Conservation (phyloP, 257 asterid species). For the Coffea eugenioides region DNA sequence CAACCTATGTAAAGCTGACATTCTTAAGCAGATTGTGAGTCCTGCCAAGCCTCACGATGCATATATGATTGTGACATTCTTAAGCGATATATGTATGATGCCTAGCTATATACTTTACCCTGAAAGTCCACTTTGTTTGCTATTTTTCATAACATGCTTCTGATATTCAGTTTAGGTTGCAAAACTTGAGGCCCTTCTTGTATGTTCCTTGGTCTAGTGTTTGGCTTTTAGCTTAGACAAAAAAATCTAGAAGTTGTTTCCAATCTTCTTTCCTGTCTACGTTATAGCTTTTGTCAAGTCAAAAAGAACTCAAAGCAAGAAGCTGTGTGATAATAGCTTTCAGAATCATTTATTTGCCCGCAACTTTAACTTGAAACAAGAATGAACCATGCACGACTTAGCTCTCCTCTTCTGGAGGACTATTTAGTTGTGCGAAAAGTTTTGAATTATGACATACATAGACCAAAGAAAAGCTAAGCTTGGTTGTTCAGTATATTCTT, state of each 20-base stretch:
- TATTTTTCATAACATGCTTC: not conserved
- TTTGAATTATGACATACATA: not conserved
- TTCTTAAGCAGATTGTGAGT: not conserved
- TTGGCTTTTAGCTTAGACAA: not conserved
- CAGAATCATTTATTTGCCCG: not conserved
- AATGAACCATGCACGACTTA: not conserved
- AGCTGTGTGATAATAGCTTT: not conserved
- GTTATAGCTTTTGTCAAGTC: not conserved
- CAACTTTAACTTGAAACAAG: not conserved
- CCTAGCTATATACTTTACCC: too few relatives aligned
- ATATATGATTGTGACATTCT: too few relatives aligned
- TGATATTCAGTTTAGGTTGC: not conserved
- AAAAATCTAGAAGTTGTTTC: not conserved
- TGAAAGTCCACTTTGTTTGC: not conserved
- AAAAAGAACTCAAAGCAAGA: too few relatives aligned
- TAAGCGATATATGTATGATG: too few relatives aligned
- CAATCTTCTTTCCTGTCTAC: not conserved
- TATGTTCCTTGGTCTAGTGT: not conserved
- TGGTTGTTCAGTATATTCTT: not conserved
- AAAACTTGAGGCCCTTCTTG: not conserved
- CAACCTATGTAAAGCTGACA: not conserved
- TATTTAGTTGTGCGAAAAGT: too few relatives aligned
- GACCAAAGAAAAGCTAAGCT: not conserved
- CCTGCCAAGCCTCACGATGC: not conserved
- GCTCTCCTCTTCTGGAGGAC: not conserved